Percentiles rank a stretch among this genome's conserved stretches.
Conservation (phyloP, 768 basidiomycete species). For the Phylloporus arenicola region DNA sequence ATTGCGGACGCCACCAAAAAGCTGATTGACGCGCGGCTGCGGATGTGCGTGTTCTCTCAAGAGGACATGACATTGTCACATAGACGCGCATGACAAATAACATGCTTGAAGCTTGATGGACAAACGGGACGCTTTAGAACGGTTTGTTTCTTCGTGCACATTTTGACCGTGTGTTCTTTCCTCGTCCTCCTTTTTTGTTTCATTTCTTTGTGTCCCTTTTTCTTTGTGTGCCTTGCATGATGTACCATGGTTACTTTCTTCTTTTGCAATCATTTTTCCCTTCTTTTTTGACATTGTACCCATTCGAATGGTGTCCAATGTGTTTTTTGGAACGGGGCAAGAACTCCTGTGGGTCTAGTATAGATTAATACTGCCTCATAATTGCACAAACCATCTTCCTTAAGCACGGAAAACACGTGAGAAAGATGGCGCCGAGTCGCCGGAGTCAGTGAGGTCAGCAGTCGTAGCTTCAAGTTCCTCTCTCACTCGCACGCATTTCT, state of each 20-base stretch:
- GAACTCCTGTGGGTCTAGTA: conserved; percentile 18
- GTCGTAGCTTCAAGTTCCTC: no score
- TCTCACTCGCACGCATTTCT: background rate
- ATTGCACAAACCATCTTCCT: conserved; percentile 17
- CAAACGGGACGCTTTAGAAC: conserved; percentile 23
- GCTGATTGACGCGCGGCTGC: conserved; percentile 5
- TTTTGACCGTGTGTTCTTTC: background rate
- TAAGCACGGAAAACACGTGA: conserved; percentile 9
- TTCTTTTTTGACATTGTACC: conserved; percentile 8
- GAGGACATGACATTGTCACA: conserved; percentile 9
- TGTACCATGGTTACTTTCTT: conserved; percentile 6
- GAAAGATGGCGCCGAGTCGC: conserved; percentile 3
- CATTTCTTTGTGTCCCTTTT: background rate
- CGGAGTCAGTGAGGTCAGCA: background rate
- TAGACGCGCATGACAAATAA: conserved; percentile 16
- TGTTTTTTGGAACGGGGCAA: conserved; percentile 17
- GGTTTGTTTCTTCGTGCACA: conserved; percentile 5
- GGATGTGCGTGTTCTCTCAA: conserved; percentile 1
- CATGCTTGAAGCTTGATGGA: conserved; percentile 13
- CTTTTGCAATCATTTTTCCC: conserved; percentile 3
- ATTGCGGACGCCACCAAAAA: conserved; percentile 15
- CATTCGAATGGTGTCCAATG: conserved; percentile 8
- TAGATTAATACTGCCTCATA: conserved; percentile 27
- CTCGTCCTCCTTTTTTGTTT: background rate
- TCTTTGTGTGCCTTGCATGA: background rate